These are phyloP conservation scores for Trichophyton verrucosum DNA, from an alignment of 2,329 filamentous ascomycete species.

Conservation along the genomic window DNA sequence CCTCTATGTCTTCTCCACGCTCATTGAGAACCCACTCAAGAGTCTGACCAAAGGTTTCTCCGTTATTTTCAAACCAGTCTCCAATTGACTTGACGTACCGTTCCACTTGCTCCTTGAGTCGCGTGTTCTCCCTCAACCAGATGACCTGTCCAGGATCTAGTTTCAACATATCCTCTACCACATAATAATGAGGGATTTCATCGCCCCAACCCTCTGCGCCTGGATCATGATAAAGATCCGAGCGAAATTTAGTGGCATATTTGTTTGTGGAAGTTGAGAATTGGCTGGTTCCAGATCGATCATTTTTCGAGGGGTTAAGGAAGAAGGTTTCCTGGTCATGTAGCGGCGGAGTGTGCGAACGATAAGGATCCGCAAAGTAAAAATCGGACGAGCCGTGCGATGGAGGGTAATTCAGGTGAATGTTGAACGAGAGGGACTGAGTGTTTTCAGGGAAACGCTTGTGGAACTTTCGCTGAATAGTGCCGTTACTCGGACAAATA, in stretches of 20 bases:
- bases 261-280: constrained; percentile 17
- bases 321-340: constrained; percentile 3
- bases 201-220: constrained; percentile 53
- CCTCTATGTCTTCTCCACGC: constrained; percentile 40
- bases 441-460: constrained; percentile 42
- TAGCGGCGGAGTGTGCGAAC: not conserved
- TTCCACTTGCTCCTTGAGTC: constrained; percentile 46
- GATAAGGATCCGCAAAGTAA: constrained; percentile 6
- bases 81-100: constrained; percentile 40
- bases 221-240: constrained; percentile 39
- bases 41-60: constrained; percentile 50
- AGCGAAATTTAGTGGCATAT: constrained; percentile 36
- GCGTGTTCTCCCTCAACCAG: constrained; percentile 44
- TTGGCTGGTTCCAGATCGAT: constrained; percentile 8
- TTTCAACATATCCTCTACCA: constrained; percentile 54
- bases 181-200: constrained; percentile 51
- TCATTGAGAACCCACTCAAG: constrained; percentile 45
- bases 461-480: constrained; percentile 46
- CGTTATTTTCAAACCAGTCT: constrained; percentile 52
- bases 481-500: constrained; percentile 50
- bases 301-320: not conserved
- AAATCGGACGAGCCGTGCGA: constrained; percentile 21
- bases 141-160: constrained; percentile 48
- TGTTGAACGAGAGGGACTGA: constrained; percentile 41
- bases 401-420: constrained; percentile 39